Evolutionary conservation across 2,329 filamentous ascomycete species (phyloP).

Genomic region (Dendryphion nanum): DNA sequence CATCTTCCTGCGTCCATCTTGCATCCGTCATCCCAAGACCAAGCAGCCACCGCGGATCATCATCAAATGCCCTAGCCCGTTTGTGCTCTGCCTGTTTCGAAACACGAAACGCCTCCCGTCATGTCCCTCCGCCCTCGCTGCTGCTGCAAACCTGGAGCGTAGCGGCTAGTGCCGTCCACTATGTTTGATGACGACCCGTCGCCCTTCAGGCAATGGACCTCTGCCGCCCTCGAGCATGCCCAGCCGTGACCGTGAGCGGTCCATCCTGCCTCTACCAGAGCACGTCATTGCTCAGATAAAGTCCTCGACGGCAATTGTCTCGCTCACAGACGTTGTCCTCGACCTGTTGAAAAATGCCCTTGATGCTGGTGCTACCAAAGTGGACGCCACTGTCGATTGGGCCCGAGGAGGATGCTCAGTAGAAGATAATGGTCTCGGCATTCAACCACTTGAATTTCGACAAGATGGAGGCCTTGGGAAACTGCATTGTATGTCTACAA

Average conservation of each 20-base stretch:
- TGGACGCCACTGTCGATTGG: slow-evolving; percentile 74
- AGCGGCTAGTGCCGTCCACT: too few species aligned
- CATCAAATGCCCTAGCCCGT: too few species aligned
- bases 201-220: too few species aligned
- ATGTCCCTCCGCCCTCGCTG: too few species aligned
- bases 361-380: slow-evolving; percentile 69
- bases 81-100: too few species aligned
- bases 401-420: slow-evolving; percentile 71
- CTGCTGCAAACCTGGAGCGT: too few species aligned
- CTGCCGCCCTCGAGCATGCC: too few species aligned
- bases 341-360: slow-evolving; percentile 81
- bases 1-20: too few species aligned
- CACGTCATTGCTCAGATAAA: slow-evolving; percentile 76
- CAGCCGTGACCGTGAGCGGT: slow-evolving; percentile 3
- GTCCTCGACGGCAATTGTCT: slow-evolving; percentile 77
- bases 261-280: slow-evolving; percentile 67
- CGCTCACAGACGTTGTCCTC: slow-evolving; percentile 67
- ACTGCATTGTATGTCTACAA: slow-evolving; percentile 59
- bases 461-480: slow-evolving; percentile 69
- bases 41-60: too few species aligned
- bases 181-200: too few species aligned
- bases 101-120: too few species aligned
- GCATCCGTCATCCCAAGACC: too few species aligned
- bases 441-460: slow-evolving; percentile 70
- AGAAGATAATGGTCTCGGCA: slow-evolving; percentile 82